Percentiles rank a stretch among this genome's conserved stretches.
Conservation (phyloP, 176 grass and related monocot genomes). For the Triticum urartu region DNA sequence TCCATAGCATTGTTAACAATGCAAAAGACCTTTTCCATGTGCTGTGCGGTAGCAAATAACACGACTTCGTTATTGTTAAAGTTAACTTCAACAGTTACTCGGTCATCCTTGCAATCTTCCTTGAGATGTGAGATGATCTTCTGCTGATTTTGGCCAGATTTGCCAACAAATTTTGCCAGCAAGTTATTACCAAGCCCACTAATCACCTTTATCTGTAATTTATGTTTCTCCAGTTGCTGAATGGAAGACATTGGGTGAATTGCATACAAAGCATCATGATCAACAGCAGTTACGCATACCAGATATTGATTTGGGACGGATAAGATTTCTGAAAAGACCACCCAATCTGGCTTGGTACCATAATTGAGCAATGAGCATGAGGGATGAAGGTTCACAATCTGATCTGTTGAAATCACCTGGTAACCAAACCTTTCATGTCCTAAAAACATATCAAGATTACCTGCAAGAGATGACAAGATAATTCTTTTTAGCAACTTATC, state of each 20-base stretch:
- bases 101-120: constrained; percentile 64
- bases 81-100: constrained; percentile 63
- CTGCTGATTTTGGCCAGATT: constrained; percentile 68
- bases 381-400: constrained; percentile 80
- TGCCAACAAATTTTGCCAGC: constrained; percentile 74
- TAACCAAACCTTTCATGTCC: constrained; percentile 81
- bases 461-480: constrained; percentile 67
- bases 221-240: constrained; percentile 54
- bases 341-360: constrained; percentile 70
- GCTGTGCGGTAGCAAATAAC: constrained; percentile 63
- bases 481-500: constrained; percentile 67
- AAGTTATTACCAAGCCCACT: constrained; percentile 54
- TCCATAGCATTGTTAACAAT: constrained; percentile 51
- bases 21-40: constrained; percentile 56
- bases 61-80: constrained; percentile 56
- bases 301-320: constrained; percentile 77
- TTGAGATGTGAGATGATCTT: constrained; percentile 53
- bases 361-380: constrained; percentile 76
- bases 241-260: constrained; percentile 50
- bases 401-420: constrained; percentile 72
- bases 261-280: constrained; percentile 52
- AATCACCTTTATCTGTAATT: constrained; percentile 71
- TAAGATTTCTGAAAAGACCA: constrained; percentile 89
- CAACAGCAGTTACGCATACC: constrained; percentile 84
- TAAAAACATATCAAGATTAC: constrained; percentile 84